Percentiles rank a stretch among this genome's conserved stretches.
phyloP scores from a whole-genome alignment of 169 alveolate genomes.

The Perkinsus olseni region DNA sequence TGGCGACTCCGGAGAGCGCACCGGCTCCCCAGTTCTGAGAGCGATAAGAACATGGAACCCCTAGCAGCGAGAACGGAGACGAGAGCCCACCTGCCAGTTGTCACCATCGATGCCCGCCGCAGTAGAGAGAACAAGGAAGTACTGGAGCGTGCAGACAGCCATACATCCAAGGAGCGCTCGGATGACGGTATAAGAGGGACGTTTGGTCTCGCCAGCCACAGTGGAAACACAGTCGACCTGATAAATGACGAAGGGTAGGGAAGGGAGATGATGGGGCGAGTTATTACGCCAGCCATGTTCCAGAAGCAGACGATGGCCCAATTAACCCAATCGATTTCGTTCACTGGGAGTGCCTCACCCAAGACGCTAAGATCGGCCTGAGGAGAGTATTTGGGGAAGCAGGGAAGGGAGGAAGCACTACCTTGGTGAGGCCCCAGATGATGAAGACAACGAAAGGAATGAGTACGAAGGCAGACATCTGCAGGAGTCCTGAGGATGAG shows the following conservation, averaged over 20 bases:
- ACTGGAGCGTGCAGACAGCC: neutral
- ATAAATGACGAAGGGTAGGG: neutral
- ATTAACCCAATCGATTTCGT: neutral
- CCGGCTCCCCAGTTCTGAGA: constrained; percentile 10
- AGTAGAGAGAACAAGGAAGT: neutral
- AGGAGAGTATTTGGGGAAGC: neutral
- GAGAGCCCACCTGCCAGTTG: neutral
- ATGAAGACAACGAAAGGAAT: neutral
- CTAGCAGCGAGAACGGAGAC: neutral
- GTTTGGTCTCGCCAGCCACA: constrained; percentile 4
- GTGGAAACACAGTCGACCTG: neutral
- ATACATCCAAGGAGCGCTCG: constrained; percentile 3
- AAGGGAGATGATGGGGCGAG: neutral
- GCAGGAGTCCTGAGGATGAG: neutral
- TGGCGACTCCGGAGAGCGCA: neutral
- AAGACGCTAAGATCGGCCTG: neutral
- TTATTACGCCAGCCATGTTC: neutral
- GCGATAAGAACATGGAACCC: neutral
- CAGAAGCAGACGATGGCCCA: constrained; percentile 2
- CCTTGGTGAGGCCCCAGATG: neutral
- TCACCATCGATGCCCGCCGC: neutral
- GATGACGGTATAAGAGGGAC: neutral
- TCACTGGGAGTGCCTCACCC: neutral
- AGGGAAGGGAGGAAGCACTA: neutral
- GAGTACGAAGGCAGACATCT: neutral